Conservation (phyloP, 768 basidiomycete genomes). For the Termitomyces sp. region DNA sequence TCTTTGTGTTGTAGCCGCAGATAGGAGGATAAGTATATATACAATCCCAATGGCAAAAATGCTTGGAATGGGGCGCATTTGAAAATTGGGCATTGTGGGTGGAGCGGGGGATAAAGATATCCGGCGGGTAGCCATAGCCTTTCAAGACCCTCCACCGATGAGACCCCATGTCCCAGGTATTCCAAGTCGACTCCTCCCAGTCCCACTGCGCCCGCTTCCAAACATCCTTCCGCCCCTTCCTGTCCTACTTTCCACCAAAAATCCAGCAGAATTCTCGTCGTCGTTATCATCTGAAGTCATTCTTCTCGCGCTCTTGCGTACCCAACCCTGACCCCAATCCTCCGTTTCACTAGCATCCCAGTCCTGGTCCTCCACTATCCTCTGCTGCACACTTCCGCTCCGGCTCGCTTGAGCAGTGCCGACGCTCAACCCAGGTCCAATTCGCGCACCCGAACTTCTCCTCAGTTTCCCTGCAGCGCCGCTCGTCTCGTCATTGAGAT, state of each 20-base stretch:
- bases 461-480: slow-evolving; percentile 14
- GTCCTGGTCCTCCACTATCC: slow-evolving; percentile 15
- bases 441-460: slow-evolving; percentile 9
- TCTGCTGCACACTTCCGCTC: slow-evolving; percentile 11
- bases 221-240: slow-evolving; percentile 7
- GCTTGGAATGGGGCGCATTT: not conserved
- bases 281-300: slow-evolving; percentile 22
- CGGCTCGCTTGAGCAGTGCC: slow-evolving; percentile 3
- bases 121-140: not conserved
- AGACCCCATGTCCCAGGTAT: slow-evolving; percentile 15
- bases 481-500: slow-evolving; percentile 31
- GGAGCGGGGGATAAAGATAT: not conserved
- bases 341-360: slow-evolving; percentile 23
- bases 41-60: not conserved
- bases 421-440: slow-evolving; percentile 12
- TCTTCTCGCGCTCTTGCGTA: slow-evolving; percentile 15
- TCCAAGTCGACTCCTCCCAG: slow-evolving; percentile 19
- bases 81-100: too few relatives aligned
- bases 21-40: not conserved
- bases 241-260: slow-evolving; percentile 12
- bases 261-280: slow-evolving; percentile 23
- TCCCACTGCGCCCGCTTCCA: slow-evolving; percentile 22
- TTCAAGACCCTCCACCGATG: slow-evolving; percentile 10
- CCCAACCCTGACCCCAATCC: slow-evolving; percentile 25
- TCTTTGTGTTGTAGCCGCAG: not conserved